A percentile compares a stretch with the other conserved stretches of the same genome.
Conservation (phyloP, 371 early-diverging fungal genomes). For the Actinomortierella ambigua region DNA sequence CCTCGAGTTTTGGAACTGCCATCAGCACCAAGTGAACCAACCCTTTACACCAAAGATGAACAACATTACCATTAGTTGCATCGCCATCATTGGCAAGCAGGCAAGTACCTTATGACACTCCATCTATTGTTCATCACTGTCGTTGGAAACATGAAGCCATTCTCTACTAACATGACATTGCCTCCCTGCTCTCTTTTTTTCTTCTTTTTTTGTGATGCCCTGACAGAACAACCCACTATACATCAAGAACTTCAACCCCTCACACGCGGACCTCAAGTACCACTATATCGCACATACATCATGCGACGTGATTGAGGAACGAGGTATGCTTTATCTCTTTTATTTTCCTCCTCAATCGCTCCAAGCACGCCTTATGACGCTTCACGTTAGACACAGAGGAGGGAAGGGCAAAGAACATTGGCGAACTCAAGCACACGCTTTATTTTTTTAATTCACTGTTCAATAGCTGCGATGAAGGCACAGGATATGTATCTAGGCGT, state of each 20-base stretch:
- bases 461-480: conserved; percentile 64
- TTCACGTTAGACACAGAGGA: not conserved
- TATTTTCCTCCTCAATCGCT: not conserved
- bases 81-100: conserved; percentile 74
- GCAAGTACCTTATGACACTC: conserved; percentile 25
- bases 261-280: conserved; percentile 83
- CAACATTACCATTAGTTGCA: conserved; percentile 71
- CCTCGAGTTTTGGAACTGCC: no score
- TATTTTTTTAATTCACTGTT: no score
- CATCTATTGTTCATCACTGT: no score
- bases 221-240: conserved; percentile 83
- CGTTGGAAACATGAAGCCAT: no score
- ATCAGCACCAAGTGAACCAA: no score
- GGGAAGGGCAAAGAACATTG: no score
- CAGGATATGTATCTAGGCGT: conserved; percentile 83
- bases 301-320: conserved; percentile 87
- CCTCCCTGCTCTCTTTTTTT: not conserved
- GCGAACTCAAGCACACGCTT: no score
- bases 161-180: no score
- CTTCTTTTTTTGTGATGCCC: not conserved
- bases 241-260: conserved; percentile 74
- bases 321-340: conserved; percentile 51
- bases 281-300: conserved; percentile 90
- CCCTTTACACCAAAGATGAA: conserved; percentile 14
- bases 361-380: not conserved